Conservation (phyloP, 768 basidiomycete genomes). For the Termitomyces sp. region DNA sequence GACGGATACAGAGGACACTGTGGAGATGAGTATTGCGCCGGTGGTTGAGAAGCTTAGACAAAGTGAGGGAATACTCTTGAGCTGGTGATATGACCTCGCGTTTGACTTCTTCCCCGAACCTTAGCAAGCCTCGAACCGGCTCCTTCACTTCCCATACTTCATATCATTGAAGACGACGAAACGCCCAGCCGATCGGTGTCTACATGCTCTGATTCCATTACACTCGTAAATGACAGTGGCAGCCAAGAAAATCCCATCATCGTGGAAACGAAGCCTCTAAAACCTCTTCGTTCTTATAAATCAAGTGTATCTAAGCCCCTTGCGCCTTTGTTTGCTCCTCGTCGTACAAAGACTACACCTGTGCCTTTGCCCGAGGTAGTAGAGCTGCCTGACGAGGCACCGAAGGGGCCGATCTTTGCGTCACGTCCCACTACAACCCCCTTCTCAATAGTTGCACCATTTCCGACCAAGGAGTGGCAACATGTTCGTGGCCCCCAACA, state of each 20-base stretch:
- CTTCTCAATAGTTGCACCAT: conserved; percentile 34
- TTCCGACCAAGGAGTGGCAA: conserved; percentile 45
- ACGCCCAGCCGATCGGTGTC: too few species aligned
- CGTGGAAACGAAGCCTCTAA: conserved; percentile 36
- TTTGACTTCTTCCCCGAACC: not conserved
- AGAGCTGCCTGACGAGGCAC: conserved; percentile 1
- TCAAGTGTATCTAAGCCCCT: conserved; percentile 22
- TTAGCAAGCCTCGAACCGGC: conserved; percentile 13
- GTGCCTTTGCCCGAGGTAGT: not conserved
- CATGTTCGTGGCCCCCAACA: conserved; percentile 60
- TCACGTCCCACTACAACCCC: too few species aligned
- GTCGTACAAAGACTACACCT: conserved; percentile 14
- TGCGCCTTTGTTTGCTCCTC: conserved; percentile 42
- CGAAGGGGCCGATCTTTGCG: not conserved
- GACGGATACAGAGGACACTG: not conserved
- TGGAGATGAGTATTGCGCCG: not conserved
- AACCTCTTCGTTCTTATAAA: conserved; percentile 11
- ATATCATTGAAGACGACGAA: conserved; percentile 7
- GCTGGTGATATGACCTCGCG: too few species aligned
- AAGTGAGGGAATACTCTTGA: not conserved
- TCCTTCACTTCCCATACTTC: not conserved
- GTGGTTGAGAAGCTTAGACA: conserved; percentile 10
- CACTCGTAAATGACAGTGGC: conserved; percentile 14
- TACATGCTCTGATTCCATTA: not conserved
- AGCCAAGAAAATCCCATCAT: conserved; percentile 38